phyloP scores from a whole-genome alignment of 1,139 yeast species.

The Saccharomyces pastorianus region DNA sequence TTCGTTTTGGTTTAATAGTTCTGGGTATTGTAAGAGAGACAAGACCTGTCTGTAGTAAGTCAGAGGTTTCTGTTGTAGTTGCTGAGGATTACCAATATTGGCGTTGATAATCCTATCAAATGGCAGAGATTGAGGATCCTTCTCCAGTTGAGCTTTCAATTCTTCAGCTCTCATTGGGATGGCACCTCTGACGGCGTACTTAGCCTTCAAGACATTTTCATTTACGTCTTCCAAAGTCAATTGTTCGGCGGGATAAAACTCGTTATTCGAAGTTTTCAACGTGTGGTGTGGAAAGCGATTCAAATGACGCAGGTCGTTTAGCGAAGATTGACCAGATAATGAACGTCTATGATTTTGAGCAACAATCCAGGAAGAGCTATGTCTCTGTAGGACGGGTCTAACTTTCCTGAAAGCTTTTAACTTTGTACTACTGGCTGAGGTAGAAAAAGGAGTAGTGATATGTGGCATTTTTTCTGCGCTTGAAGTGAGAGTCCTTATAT shows the following conservation, averaged over 20 bases:
- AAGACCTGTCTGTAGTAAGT: slow-evolving; percentile 93
- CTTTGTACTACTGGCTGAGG: not conserved
- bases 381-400: not conserved
- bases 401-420: not conserved
- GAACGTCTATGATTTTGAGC: not conserved
- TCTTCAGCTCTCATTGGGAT: slow-evolving; percentile 93
- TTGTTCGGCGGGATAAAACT: slow-evolving; percentile 29
- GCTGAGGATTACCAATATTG: slow-evolving; percentile 97
- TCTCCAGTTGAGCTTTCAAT: slow-evolving; percentile 46
- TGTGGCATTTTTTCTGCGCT: not conserved
- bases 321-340: not conserved
- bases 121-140: slow-evolving; percentile 58
- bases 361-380: not conserved
- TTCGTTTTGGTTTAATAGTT: slow-evolving; percentile 19
- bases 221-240: slow-evolving; percentile 50
- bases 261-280: slow-evolving; percentile 6
- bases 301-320: not conserved
- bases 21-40: slow-evolving; percentile 79
- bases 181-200: slow-evolving; percentile 91
- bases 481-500: not conserved
- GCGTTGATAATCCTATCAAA: slow-evolving; percentile 74
- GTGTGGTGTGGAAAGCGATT: slow-evolving; percentile 2
- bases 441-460: not conserved
- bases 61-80: slow-evolving; percentile 83
- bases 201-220: slow-evolving; percentile 68